A percentile compares a stretch with the other conserved stretches of the same genome.
Conservation (phyloP, 768 basidiomycete genomes). For the Dictyophora rubrovolvata region DNA sequence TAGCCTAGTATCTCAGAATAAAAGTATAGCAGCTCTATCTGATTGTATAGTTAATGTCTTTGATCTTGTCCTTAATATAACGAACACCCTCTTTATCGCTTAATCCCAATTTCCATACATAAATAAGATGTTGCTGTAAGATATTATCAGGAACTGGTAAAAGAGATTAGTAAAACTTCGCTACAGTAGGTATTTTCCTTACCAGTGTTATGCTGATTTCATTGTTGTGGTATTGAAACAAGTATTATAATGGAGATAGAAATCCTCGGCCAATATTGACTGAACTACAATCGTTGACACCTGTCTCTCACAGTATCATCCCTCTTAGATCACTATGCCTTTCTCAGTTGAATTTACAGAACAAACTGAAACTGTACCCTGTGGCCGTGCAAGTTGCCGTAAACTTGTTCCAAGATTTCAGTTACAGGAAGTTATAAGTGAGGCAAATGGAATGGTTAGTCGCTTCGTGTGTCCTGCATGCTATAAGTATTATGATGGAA, state of each 20-base stretch:
- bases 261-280: too few relatives aligned
- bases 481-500: too few relatives aligned
- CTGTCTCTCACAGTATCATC: neutral
- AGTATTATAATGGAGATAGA: too few relatives aligned
- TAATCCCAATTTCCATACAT: slow-evolving; percentile 16
- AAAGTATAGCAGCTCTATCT: slow-evolving; percentile 13
- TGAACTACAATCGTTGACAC: neutral
- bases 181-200: neutral
- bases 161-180: neutral
- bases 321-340: neutral
- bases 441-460: too few relatives aligned
- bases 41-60: neutral
- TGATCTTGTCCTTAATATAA: slow-evolving; percentile 16
- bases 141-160: neutral
- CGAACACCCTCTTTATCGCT: slow-evolving; percentile 21
- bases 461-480: too few relatives aligned
- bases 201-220: neutral
- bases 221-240: neutral
- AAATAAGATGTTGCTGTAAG: neutral
- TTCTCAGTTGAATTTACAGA: neutral
- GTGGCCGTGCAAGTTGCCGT: neutral
- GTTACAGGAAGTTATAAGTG: neutral
- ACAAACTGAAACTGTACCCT: neutral
- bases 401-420: neutral
- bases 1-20: slow-evolving; percentile 12